Base-by-base conservation (phyloP, 2,329 filamentous ascomycete species). In the Thielaviopsis musarum region DNA sequence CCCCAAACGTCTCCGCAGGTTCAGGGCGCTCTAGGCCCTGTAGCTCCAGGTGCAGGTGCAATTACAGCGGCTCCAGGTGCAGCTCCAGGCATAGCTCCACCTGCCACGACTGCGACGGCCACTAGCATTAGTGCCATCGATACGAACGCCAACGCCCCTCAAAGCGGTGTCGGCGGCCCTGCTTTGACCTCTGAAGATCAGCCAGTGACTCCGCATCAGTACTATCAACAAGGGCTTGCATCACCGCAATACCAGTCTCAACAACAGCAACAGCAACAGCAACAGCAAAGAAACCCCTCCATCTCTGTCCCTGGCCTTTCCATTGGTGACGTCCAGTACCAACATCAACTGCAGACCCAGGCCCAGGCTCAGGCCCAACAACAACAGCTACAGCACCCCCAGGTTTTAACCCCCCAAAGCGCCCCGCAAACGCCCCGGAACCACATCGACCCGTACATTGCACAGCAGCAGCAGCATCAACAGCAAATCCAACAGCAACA, bases 281-380 rank as follows among this genome's bases (percentile, higher is more conserved):
- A 65, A 51, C 65, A 63, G 56, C 64, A 67, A 58, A 61, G 63
- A 41, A 54, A 60, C 65, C 60, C 63, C 65, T 63, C 66, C 67
- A 61, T 67, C 67, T 60, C 66, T 67, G 58, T 67, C 67, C 61
- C 66, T 68, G 63, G 70, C 67, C 64, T 67, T 63, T 66, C 66
- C 5, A 45, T 45, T 10, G 38, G 38, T n/a, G 38, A 45, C 38
- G 13, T 10, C 57, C 64, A 64, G 15, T 62, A 65, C 21, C 62
- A 52, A 7, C 59, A 54, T 38, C 38, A 54, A 38, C 51, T 45
- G 6, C 62, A 64, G 24, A 64, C 26, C 26, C 58, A 56, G 6
- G 51, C 21, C 45, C 58, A 59, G 9, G 41, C 52, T 52, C 58
- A 55, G 48, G 41, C 54, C 52, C 53, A 59, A n/a, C 54, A 56